Evolutionary conservation across 176 grass and related monocot species (phyloP), one percentile per base, ranked within the genome.

Genomic region (Triticum turgidum): DNA sequence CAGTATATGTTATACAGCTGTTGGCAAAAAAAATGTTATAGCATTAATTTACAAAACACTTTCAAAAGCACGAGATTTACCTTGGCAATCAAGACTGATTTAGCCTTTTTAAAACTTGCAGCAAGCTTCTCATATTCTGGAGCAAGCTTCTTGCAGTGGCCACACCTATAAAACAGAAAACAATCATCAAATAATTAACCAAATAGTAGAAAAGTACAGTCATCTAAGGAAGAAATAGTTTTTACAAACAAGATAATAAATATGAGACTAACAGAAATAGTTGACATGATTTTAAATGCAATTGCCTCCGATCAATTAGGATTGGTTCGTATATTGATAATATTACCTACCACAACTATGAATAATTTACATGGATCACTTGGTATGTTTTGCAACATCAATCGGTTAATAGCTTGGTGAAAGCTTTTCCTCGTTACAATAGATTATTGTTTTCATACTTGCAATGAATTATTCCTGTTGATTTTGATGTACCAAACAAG

Each of bases 101-200:
- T 98, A 78, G 92, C 85, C 83, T 96, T 98, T 77, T 96, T 98
- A 81, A 98, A 98, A 81, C 94, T 98, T 80, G 85, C 89, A 9
- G 90, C 89, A 18, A 98, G 92, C 78, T 98, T 92, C 86, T 96
- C 97, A 80, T 98, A 98, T 78, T 98, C 94, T 20, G 97, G 97
- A 27, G 97, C 97, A 91, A 98, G 97, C 63, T 98, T 98, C 92
- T 98, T 98, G 87, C 97, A 98, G 77, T 98, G 97, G 3, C 97
- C 97, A 17, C 97, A 98, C 97, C 97, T 98, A 86, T 47, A 81
- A 90, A 35, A 27, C 61, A 89, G 17, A 32, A 79, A 34, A 9
- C 21, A 20, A 78, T 34, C 1, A 69, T 64, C 13, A 89, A 65
- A 42, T 20, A 73, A 59, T 21, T 61, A 20, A 71, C 32, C 49